These are phyloP conservation scores for Fusarium kyushuense DNA, from an alignment of 2,329 filamentous ascomycete species.

Conservation along the genomic window DNA sequence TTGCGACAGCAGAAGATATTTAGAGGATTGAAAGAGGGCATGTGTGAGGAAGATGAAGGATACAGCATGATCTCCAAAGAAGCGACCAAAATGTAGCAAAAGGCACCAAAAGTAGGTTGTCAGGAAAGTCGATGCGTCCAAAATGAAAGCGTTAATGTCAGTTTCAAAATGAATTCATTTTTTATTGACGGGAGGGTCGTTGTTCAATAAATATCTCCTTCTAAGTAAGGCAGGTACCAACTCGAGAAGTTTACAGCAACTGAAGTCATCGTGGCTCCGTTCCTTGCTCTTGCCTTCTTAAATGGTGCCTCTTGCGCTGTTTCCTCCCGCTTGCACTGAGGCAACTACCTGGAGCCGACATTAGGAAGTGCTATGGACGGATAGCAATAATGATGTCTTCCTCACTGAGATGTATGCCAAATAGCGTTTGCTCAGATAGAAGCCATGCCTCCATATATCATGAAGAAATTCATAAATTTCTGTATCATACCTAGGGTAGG, in stretches of 20 bases:
- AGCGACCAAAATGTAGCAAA: slow-evolving; percentile 21
- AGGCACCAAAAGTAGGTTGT: slow-evolving; percentile 11
- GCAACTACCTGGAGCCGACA: not conserved
- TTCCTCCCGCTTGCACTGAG: not conserved
- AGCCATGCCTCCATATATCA: not conserved
- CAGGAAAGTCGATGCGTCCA: slow-evolving; percentile 4
- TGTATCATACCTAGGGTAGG: not conserved
- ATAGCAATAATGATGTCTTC: too few relatives aligned
- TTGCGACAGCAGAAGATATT: slow-evolving; percentile 45
- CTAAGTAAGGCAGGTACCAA: not conserved
- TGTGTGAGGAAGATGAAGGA: not conserved
- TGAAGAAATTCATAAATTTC: not conserved
- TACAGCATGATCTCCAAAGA: slow-evolving; percentile 30
- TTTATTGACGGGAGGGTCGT: too few relatives aligned
- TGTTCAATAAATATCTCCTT: not conserved
- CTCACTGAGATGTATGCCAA: not conserved
- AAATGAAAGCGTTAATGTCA: slow-evolving; percentile 10
- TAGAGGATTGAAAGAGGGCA: slow-evolving; percentile 23
- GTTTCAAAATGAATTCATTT: not conserved
- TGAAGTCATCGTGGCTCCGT: slow-evolving; percentile 9
- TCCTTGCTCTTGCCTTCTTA: not conserved
- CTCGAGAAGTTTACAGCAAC: not conserved
- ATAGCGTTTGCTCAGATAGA: not conserved
- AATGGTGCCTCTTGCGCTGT: not conserved
- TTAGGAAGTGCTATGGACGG: not conserved